Evolutionary conservation across 805 yeast genomes (phyloP), one percentile per base, ranked within the genome.

Genomic region (Priceomyces melissophilus): DNA sequence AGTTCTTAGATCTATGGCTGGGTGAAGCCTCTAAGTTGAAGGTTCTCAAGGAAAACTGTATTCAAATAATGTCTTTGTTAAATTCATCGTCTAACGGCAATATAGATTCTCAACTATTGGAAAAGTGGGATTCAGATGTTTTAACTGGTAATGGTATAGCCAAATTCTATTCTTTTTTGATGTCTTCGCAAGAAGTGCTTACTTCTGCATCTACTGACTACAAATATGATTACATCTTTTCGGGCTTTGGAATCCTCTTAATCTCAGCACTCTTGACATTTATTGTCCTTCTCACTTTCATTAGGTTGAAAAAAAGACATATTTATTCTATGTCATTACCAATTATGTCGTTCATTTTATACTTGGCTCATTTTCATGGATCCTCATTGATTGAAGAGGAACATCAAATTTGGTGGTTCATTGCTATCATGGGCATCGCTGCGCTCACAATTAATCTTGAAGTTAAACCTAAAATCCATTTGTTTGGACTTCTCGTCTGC

Each of bases 321-420:
- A 20, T 20, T 8, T 20, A 20, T 20, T 50, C 25, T 8, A 20
- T 20, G 25, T 20, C 25, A 20, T 20, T 20, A 8, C 35, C 66
- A 13, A 32, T 72, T 30, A 35, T 68, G 0, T 72, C 81, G 40
- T 75, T 82, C 2, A 29, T 69, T 0, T 11, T 55, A 2, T 69
- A 63, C 49, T 72, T 87, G 0, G 73, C 83, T 48, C 87, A 90
- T 64, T 96, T 90, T 9, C 87, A 95, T 45, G 90, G 96, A 20
- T 68, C 74, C 3, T 67, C 73, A 3, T 70, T 90, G 42, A 84
- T 93, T 12, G 99, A 93, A 55, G 99, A 93, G 59, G 99, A 93
- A 56, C 95, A 93, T 56, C 96, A 90, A 56, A 60, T 90, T 12
- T 93, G 99, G 99, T 93, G 95, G 87, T 85, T 58, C 25, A 52